Percentiles rank a stretch among this genome's conserved stretches.
Evolutionary conservation across 2,329 filamentous ascomycete genomes (phyloP).

Genomic region (Calonectria henricotiae): DNA sequence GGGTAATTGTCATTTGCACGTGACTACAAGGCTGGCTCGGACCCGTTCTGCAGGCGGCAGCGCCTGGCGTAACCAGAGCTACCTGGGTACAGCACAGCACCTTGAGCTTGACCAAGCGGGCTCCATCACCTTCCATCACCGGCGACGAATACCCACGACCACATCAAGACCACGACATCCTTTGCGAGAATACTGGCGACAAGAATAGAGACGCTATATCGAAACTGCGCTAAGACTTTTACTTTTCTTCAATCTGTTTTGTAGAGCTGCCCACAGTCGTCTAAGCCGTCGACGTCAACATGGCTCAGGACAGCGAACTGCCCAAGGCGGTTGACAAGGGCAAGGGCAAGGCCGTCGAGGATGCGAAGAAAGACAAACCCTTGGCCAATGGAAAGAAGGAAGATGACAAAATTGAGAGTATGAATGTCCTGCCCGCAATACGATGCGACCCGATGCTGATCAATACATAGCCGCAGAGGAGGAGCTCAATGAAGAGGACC

Average conservation of each 20-base stretch:
- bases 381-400: slow-evolving; percentile 84
- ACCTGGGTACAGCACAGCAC: slow-evolving; percentile 49
- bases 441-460: slow-evolving; percentile 46
- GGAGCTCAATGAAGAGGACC: slow-evolving; percentile 97
- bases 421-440: slow-evolving; percentile 48
- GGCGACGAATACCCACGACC: slow-evolving; percentile 49
- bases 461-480: slow-evolving; percentile 69
- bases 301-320: slow-evolving; percentile 96
- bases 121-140: slow-evolving; percentile 60
- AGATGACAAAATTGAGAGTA: slow-evolving; percentile 74
- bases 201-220: slow-evolving; percentile 32
- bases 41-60: slow-evolving; percentile 60
- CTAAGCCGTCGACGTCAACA: slow-evolving; percentile 66
- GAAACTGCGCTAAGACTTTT: slow-evolving; percentile 34
- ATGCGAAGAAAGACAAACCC: slow-evolving; percentile 79
- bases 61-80: slow-evolving; percentile 66
- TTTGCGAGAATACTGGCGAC: slow-evolving; percentile 32
- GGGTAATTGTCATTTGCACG: slow-evolving; percentile 47
- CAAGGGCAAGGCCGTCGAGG: slow-evolving; percentile 91
- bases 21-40: slow-evolving; percentile 54
- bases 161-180: slow-evolving; percentile 44
- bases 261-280: slow-evolving; percentile 51
- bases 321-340: slow-evolving; percentile 91
- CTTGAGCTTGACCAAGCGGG: slow-evolving; percentile 59
- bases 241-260: slow-evolving; percentile 38